Percentiles rank a stretch among this genome's conserved stretches.
These are phyloP conservation scores for Scleroderma citrinum DNA, from an alignment of 768 basidiomycete species.

Conservation along the genomic window DNA sequence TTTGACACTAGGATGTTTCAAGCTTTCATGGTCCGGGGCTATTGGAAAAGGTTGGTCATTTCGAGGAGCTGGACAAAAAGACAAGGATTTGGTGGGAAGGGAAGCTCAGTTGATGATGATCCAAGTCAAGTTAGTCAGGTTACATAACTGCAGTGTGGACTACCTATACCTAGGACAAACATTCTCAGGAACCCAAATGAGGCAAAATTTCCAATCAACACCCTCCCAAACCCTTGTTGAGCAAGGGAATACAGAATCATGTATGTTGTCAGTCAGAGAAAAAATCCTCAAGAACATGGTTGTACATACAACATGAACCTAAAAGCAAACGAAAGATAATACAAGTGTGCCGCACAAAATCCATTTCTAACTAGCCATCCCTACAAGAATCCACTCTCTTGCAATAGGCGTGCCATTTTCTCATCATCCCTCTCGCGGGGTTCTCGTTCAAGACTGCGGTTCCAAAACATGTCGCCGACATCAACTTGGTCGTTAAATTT, in stretches of 20 bases:
- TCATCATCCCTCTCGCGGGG: slow-evolving; percentile 95
- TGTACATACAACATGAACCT: slow-evolving; percentile 23
- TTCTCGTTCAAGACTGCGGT: slow-evolving; percentile 79
- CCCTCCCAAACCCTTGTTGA: too few relatives aligned
- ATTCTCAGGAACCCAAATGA: too few relatives aligned
- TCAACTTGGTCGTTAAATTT: slow-evolving; percentile 63
- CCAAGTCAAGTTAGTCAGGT: too few relatives aligned
- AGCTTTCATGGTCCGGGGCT: too few relatives aligned
- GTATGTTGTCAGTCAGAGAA: not conserved
- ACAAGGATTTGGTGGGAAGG: too few relatives aligned
- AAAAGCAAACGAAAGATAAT: slow-evolving; percentile 2
- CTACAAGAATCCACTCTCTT: slow-evolving; percentile 83
- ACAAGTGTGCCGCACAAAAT: slow-evolving; percentile 5
- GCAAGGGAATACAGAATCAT: not conserved
- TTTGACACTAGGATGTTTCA: too few relatives aligned
- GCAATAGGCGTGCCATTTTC: slow-evolving; percentile 86
- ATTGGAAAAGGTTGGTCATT: too few relatives aligned
- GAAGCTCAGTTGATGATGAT: too few relatives aligned
- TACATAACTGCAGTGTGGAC: too few relatives aligned
- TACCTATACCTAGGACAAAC: too few relatives aligned
- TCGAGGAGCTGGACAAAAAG: too few relatives aligned
- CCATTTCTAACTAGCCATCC: slow-evolving; percentile 1
- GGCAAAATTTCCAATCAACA: too few relatives aligned
- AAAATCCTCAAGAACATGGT: slow-evolving; percentile 6
- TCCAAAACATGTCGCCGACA: slow-evolving; percentile 77